Evolutionary conservation across 495 filamentous ascomycete genomes (phyloP), one percentile per base, ranked within the genome.

Genomic region (Aspergillus hancockii): DNA sequence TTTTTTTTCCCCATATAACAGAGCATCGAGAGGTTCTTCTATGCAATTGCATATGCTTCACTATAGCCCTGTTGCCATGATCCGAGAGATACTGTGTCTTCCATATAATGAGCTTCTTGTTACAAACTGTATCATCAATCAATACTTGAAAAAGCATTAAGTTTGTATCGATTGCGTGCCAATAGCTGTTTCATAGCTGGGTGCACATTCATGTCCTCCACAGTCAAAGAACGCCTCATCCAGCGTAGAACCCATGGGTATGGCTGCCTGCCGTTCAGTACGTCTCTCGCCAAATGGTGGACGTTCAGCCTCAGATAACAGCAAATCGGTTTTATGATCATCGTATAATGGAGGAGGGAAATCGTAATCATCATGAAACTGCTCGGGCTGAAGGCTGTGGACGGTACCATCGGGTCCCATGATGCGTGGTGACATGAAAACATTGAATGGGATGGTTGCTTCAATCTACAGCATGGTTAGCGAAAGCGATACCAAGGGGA

Each of bases 361-460:
- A 16, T 34, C 52, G 16, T 36, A 19, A 8, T 21, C 57, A 2
- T 51, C 21, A 3, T 49, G 47, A 54, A 61, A 52, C 10, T 52
- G 16, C 41, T 63, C 52, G 8, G 60, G 14, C 32, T 59, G 21
- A 22, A 53, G 49, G 0, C 53, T 47, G 14, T 46, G 41, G 28
- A 63, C 41, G 8, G 41, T 45, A 1, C 45, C 50, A 51, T 62
- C 40, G 5, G 40, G 34, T 14, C 41, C 40, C 13, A 59, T 54
- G 1, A 57, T 43, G 23, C 52, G n/a, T 10, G 62, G 62, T 28
- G 60, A 52, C 58, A 69, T 67, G 32, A 58, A 50, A 22, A 69
- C 63, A 40, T 58, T 59, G 28, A 69, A 59, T 1, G 64, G 64
- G 31, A 69, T 30, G 16, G 46, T 31, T 45, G 56, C 57, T n/a